phyloP scores from a whole-genome alignment of 2,329 filamentous ascomycete species.

The Leptodontidium sp. region DNA sequence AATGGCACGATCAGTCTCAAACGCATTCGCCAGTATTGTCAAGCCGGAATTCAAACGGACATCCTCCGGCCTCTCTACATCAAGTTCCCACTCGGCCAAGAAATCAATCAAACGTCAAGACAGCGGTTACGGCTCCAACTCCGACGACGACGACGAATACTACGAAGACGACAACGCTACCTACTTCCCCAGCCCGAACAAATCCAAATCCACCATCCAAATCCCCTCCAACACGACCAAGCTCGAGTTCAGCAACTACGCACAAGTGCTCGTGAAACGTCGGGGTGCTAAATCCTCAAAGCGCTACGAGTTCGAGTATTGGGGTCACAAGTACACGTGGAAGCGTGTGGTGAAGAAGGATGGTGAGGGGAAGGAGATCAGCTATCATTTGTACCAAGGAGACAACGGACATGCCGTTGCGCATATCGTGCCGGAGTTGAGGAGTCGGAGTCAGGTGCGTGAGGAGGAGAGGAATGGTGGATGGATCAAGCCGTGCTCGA shows the following conservation, averaged over 20 bases:
- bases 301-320: slow-evolving; percentile 92
- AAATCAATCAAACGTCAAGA: slow-evolving; percentile 49
- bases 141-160: slow-evolving; percentile 45
- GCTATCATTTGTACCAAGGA: slow-evolving; percentile 81
- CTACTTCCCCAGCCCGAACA: slow-evolving; percentile 43
- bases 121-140: slow-evolving; percentile 64
- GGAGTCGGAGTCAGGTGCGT: slow-evolving; percentile 73
- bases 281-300: slow-evolving; percentile 72
- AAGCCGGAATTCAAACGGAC: slow-evolving; percentile 59
- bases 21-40: slow-evolving; percentile 51
- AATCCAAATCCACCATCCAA: slow-evolving; percentile 35
- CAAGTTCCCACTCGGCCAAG: slow-evolving; percentile 26
- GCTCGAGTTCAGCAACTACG: slow-evolving; percentile 97
- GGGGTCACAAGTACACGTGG: slow-evolving; percentile 88
- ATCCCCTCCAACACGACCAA: slow-evolving; percentile 79
- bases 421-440: slow-evolving; percentile 82
- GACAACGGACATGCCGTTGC: slow-evolving; percentile 72
- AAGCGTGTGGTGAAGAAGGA: slow-evolving; percentile 76
- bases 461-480: slow-evolving; percentile 81
- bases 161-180: neutral
- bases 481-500: slow-evolving; percentile 89
- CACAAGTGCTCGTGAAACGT: slow-evolving; percentile 83
- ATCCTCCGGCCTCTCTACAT: slow-evolving; percentile 35
- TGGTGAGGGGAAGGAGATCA: slow-evolving; percentile 67
- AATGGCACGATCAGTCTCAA: slow-evolving; percentile 65